Base-by-base conservation (phyloP, 208 protist species). In the Crithidia acanthocephali region DNA sequence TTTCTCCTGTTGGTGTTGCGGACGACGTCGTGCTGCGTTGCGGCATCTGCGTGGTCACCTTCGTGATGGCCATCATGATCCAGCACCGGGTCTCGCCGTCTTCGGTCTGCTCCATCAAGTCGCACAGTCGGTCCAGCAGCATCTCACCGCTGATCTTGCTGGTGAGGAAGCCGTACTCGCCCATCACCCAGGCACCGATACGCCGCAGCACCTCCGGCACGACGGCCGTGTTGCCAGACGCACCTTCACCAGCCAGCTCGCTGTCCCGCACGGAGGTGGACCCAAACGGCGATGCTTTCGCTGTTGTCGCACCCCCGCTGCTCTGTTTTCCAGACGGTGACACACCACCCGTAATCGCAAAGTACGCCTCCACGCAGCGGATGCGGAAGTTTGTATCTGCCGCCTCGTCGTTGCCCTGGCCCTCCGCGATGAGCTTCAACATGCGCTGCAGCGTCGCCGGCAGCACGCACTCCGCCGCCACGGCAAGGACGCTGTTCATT, bases 351-450 rank as follows among this genome's bases (percentile, higher is more conserved):
- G 96, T 81, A 7, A 97, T 53, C 57, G 83, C 44, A 63, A 89
- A 88, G 67, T 96, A 96, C 20, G 63, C 67, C 47, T 87, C 71
- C 20, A 97, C 94, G 45, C 90, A 94, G 58, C 83, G 77, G 0
- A 68, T 62, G 59, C 93, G 91, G 32, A 97, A 87, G 44, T 76
- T 80, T 7, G 68, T 69, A 80, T 97, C 92, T 1, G 57, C 68
- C 10, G 68, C 78, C 6, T 94, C 92, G 59, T 88, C 84, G 2
- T 77, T 69, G 30, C 74, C 87, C 25, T 76, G 76, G 32, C 94
- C 95, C 67, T 98, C 96, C 30, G 92, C 93, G 35, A 99, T 92
- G 13, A 98, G 81, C 40, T 88, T 91, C 42, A 99, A 81, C 63
- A 99, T 84, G 59, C 97, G 95, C 79, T 98, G 91, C 23, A 91